Evolutionary conservation across 768 basidiomycete genomes (phyloP), one percentile per base, ranked within the genome.

Genomic region (Fistulinella prunicolor): DNA sequence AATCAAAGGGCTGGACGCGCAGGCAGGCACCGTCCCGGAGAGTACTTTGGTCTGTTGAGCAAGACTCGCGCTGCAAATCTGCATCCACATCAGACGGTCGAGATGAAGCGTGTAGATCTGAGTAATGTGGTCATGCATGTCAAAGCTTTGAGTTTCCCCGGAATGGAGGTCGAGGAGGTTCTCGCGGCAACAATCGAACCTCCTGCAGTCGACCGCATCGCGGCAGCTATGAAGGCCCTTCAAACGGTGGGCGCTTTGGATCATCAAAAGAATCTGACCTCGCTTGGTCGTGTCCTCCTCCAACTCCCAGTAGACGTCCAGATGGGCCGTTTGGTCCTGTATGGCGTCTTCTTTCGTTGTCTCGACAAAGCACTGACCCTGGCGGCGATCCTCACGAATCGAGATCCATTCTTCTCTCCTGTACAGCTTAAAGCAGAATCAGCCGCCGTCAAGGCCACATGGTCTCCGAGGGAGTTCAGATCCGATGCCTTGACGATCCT

Each of bases 41-140:
- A 92, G 62, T 98, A 97, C 68, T 96, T 78, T 63, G 91, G 92
- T 30, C 78, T 97, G 40, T 66, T 96, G 23, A 78, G 89, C 41
- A 76, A 76, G 48, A 67, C 71, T 13, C 82, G 85, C 44, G 79
- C 84, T 3, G 70, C 71, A 14, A 67, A 72, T 10, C 74, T 97
- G 39, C 75, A 81, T 43, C 78, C 88, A 22, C 85, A 95, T 61
- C 92, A 94, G 65, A 84, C 84, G 1, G 94, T 96, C 30, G 94
- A 96, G 72, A 97, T 97, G 93, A 91, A 91, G 63, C 79, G 93
- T 28, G 81, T 86, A 12, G 92, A 94, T 66, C 65, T 95, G 56
- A 89, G 83, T 58, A 92, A 93, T 60, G 86, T 94, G 39, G 91
- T 95, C 14, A 97, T 97, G 94, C 94, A 94, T 63, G 81, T 97